Evolutionary conservation across 1,284 basidiomycete species (phyloP), one percentile per base, ranked within the genome.

Genomic region (Cryptococcus floricola): DNA sequence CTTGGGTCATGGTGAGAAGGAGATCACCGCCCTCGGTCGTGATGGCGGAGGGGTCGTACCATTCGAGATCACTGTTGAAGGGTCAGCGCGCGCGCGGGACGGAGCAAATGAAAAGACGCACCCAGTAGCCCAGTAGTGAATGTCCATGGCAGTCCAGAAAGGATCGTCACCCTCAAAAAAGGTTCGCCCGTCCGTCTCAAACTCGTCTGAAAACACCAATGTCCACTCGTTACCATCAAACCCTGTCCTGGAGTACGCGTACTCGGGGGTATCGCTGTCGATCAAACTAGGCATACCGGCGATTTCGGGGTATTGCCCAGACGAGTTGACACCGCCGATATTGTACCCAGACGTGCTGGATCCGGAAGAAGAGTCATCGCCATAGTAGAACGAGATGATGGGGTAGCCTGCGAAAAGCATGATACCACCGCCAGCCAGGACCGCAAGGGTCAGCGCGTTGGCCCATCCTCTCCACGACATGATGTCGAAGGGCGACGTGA

Each of bases 151-250:
- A 49, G 76, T 73, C 73, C 74, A 80, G 71, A 77, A 81, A 41
- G 80, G 80, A 66, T 79, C 80, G 60, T 80, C 77, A 19, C 79
- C 79, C 16, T 77, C 69, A 62, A 76, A 80, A 58, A 81, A 82
- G 2, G 79, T 78, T 42, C 78, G 60, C 69, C 84, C 84, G 7
- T 83, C 81, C 18, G 78, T 78, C 55, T 95, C 85, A 76, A 96
- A 96, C 77, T 95, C 93, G 75, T 95, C 92, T 49, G 87, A 89
- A 71, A 71, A 94, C 3, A 92, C 85, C 8, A 95, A 80, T 54
- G 86, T 80, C 72, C 87, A 89, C 5, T 80, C 67, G 25, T 82
- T 59, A 3, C 84, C 84, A 65, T 89, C 87, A 59, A 80, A 85
- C 0, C 87, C 87, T 1, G 77, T 84, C 31, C 86, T 81, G 0